Evolutionary conservation across 2,329 filamentous ascomycete genomes (phyloP), one percentile per base, ranked within the genome.

Genomic region (Diaporthe citrichinensis): DNA sequence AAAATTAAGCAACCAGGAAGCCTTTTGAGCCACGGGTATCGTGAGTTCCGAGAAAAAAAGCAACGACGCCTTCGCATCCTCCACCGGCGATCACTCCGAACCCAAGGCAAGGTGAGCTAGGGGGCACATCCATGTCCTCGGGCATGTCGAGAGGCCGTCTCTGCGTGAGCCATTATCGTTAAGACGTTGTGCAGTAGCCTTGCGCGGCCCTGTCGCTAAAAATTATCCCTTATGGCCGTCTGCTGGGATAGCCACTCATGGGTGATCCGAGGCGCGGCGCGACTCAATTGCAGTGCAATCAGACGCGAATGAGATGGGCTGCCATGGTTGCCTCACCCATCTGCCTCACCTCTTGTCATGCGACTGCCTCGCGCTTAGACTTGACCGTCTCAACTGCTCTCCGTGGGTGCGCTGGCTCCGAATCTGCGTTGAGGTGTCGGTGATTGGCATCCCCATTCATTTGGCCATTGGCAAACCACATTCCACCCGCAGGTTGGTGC

Each of bases 391-490:
- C 76, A 3, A 55, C 62, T 17, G 51, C 4, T 41, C 75, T 73
- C 31, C 73, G 74, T 25, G 62, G 69, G 36, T 75, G 75, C 14
- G 69, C 69, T 23, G 58, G 57, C 31, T 77, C 76, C 17, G 61
- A 49, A 25, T 77, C 73, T n/a, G 71, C 58, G 6, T 34, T 46
- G 25, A 72, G 34, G 71, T 77, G 73, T 49, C 74, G 69, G 51
- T 72, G 73, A 17, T 55, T 67, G 44, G 71, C 44, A 20, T 77
- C 76, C n/a, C 73, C 76, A 41, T 77, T 75, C 20, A 72, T 15
- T n/a, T 75, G 76, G 6, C 76, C 76, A 59, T 75, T 75, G 15
- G 73, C 69, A 53, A 73, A 67, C 76, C 76, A 77, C 39, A 67
- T 59, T 36, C 61, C 44, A 8, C 69, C 73, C 15, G 55, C 49